Base-by-base conservation (phyloP, 208 protist species). In the Leishmania tropica region DNA sequence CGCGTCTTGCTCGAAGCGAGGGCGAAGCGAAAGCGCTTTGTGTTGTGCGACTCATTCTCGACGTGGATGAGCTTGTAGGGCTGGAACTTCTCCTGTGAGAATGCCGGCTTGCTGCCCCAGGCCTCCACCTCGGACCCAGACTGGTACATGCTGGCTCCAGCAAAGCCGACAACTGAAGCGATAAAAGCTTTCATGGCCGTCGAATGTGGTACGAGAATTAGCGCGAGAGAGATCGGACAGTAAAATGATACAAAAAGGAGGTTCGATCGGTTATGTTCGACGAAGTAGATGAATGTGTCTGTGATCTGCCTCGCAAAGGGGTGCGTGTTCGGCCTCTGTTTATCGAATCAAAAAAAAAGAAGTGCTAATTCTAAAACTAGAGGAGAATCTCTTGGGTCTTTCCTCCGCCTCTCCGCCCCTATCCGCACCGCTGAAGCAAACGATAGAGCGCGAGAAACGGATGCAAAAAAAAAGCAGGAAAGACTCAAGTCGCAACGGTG, bases 1-100 rank as follows among this genome's bases (percentile, higher is more conserved):
- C 65, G 79, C 13, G 88, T 87, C 62, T 83, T 82, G 5, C 76
- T 68, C 48, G 81, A 76, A 17, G 88, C 70, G 42, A 94, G 83
- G 3, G 87, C 89, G 78, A 97, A 96, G 56, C 87, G 85, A 83
- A 96, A 92, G 60, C 75, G 79, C 85, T 94, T 94, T n/a, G 88
- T 89, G 78, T 96, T 83, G 81, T 93, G 91, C 51, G 83, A 82
- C 79, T 92, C 92, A 45, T 86, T 70, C 40, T 87, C 56, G n/a
- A 92, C 84, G n/a, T 76, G 62, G n/a, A 89, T 54, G 42, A 96
- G 87, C 81, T 91, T 90, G 83, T 95, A 95, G 3, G 81, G 40
- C 65, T 84, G 83, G 83, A 94, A 94, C 48, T 92, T 85, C 76
- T 86, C 74, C n/a, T 93, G 87, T 28, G 87, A 94, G 83, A 96